Conservation (phyloP, 176 grass and related monocot species). For the Rhynchospora breviuscula region DNA sequence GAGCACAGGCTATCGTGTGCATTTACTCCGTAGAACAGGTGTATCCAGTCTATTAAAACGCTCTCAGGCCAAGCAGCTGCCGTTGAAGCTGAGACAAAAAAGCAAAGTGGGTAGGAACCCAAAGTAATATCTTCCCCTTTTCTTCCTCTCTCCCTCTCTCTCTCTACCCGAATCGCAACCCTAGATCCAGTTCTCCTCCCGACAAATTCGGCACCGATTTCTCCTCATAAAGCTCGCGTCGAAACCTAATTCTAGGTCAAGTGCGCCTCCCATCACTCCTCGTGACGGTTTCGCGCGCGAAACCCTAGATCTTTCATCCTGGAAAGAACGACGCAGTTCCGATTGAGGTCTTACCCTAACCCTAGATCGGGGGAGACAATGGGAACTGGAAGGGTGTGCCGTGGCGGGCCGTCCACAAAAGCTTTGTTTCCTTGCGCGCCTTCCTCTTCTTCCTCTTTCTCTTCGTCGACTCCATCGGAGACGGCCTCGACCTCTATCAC, state of each 20-base stretch:
- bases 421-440: neutral
- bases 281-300: neutral
- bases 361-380: slow-evolving; percentile 30
- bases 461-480: slow-evolving; percentile 32
- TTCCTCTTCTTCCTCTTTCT: slow-evolving; percentile 9
- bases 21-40: neutral
- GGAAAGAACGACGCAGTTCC: slow-evolving; percentile 36
- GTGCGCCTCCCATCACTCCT: neutral
- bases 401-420: slow-evolving; percentile 19
- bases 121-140: neutral
- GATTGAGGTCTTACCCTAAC: slow-evolving; percentile 39
- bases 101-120: neutral
- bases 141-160: neutral
- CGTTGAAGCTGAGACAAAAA: neutral
- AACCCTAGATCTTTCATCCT: slow-evolving; percentile 20
- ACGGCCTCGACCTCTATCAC: slow-evolving; percentile 86
- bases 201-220: neutral
- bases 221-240: neutral
- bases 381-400: slow-evolving; percentile 24
- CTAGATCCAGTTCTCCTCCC: slow-evolving; percentile 3
- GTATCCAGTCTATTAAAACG: neutral
- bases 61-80: slow-evolving; percentile 3
- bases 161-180: neutral
- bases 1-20: neutral
- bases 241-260: neutral